Evolutionary conservation across 179 eudicot genomes (phyloP).

Genomic region (Nepenthes alata): DNA sequence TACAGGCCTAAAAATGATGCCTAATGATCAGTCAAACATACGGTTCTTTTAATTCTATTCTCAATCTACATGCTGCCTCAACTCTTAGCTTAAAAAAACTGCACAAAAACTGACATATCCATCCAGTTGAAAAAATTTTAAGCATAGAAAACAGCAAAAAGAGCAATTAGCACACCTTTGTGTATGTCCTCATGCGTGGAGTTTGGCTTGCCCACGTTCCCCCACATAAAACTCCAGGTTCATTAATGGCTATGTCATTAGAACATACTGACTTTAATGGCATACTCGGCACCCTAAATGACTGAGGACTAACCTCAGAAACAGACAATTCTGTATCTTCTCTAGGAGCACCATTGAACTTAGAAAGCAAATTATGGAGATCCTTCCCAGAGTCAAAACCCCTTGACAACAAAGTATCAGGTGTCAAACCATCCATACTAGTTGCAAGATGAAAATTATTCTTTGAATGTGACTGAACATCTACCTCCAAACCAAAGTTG

Average conservation of each 20-base stretch:
- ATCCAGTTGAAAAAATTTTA: not conserved
- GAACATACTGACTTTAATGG: slow-evolving; percentile 73
- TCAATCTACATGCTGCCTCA: too few species aligned
- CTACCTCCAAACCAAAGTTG: slow-evolving; percentile 52
- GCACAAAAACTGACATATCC: too few species aligned
- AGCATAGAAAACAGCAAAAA: not conserved
- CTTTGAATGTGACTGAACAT: slow-evolving; percentile 68
- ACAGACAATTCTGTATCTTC: slow-evolving; percentile 80
- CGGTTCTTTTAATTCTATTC: too few species aligned
- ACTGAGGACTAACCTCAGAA: slow-evolving; percentile 36
- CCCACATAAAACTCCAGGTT: slow-evolving; percentile 52
- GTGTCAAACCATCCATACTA: slow-evolving; percentile 50
- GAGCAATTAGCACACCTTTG: slow-evolving; percentile 46
- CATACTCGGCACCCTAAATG: slow-evolving; percentile 70
- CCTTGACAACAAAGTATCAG: slow-evolving; percentile 86
- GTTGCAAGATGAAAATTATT: slow-evolving; percentile 43
- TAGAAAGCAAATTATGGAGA: slow-evolving; percentile 61
- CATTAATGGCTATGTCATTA: slow-evolving; percentile 50
- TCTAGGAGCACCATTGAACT: slow-evolving; percentile 50
- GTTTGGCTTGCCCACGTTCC: slow-evolving; percentile 76
- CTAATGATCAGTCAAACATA: too few species aligned
- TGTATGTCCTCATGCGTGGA: slow-evolving; percentile 90
- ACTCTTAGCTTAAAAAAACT: too few species aligned
- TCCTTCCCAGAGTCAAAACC: slow-evolving; percentile 88
- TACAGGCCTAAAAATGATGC: too few species aligned